Conservation (phyloP, 2,329 filamentous ascomycete species). For the Ceratocystis albifundus region DNA sequence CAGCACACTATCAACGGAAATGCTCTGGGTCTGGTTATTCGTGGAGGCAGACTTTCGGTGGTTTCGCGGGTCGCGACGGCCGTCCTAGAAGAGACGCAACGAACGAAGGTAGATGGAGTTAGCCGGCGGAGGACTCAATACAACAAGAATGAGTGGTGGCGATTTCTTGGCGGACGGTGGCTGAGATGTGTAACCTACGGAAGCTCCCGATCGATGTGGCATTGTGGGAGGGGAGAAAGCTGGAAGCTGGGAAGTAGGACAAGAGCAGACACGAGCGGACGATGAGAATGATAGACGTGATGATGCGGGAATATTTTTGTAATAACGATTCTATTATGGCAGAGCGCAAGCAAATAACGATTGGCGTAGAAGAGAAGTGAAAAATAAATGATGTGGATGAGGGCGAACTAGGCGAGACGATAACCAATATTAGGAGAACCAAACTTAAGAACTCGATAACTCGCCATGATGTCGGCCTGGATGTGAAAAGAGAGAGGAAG, state of each 20-base stretch:
- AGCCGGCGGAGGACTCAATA: not conserved
- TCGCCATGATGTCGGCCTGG: too few relatives aligned
- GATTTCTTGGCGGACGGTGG: not conserved
- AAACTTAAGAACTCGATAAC: not conserved
- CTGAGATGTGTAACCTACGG: constrained; percentile 2
- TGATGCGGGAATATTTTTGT: constrained; percentile 6
- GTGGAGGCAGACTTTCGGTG: not conserved
- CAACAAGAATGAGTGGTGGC: not conserved
- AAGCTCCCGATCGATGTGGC: constrained; percentile 14
- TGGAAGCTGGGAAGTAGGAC: not conserved
- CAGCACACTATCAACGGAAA: constrained; percentile 87
- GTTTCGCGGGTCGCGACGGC: constrained; percentile 13
- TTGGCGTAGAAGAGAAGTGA: not conserved
- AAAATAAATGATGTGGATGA: not conserved
- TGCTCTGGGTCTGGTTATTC: constrained; percentile 34
- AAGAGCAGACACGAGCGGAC: not conserved
- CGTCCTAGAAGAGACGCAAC: constrained; percentile 9
- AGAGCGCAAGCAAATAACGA: not conserved
- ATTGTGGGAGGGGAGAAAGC: not conserved
- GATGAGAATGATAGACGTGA: not conserved
- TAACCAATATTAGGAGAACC: not conserved
- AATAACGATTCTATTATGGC: not conserved
- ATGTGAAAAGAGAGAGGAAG: not conserved
- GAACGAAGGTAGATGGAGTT: not conserved
- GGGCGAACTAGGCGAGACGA: not conserved